A percentile compares a stretch with the other conserved stretches of the same genome.
phyloP scores from a whole-genome alignment of 1,284 basidiomycete species.

The Ganoderma sinense region DNA sequence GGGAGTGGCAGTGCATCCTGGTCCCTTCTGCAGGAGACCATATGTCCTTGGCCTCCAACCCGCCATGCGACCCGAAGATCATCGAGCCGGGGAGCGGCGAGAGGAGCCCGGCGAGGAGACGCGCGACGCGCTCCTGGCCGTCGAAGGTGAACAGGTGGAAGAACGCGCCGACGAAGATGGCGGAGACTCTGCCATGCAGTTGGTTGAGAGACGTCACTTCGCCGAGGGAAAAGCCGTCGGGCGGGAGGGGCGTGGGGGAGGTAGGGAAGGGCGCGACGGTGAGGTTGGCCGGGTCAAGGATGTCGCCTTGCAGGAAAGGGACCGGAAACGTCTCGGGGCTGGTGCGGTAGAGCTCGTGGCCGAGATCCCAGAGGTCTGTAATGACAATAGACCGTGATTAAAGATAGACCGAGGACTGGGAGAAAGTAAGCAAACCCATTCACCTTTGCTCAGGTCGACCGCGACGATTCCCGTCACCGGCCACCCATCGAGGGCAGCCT shows the following conservation, averaged over 20 bases:
- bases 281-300: slow-evolving; percentile 46
- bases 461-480: slow-evolving; percentile 43
- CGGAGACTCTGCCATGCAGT: slow-evolving; percentile 49
- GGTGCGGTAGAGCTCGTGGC: slow-evolving; percentile 40
- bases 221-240: slow-evolving; percentile 38
- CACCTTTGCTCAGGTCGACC: slow-evolving; percentile 41
- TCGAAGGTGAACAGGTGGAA: slow-evolving; percentile 57
- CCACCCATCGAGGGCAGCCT: slow-evolving; percentile 49
- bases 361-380: slow-evolving; percentile 38
- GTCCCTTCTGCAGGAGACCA: slow-evolving; percentile 27
- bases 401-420: neutral
- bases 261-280: slow-evolving; percentile 32
- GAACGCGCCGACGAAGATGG: slow-evolving; percentile 51
- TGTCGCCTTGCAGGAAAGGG: slow-evolving; percentile 51
- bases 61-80: slow-evolving; percentile 42
- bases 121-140: slow-evolving; percentile 47
- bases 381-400: slow-evolving; percentile 30
- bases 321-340: slow-evolving; percentile 47
- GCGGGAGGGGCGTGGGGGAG: slow-evolving; percentile 29
- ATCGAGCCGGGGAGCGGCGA: slow-evolving; percentile 41
- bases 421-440: slow-evolving; percentile 11
- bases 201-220: slow-evolving; percentile 45
- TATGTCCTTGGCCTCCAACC: neutral
- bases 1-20: slow-evolving; percentile 41
- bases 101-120: slow-evolving; percentile 46